Evolutionary conservation across 352 stramenopile genomes (phyloP), one percentile per base, ranked within the genome.

Genomic region (Phytophthora cryptogea): DNA sequence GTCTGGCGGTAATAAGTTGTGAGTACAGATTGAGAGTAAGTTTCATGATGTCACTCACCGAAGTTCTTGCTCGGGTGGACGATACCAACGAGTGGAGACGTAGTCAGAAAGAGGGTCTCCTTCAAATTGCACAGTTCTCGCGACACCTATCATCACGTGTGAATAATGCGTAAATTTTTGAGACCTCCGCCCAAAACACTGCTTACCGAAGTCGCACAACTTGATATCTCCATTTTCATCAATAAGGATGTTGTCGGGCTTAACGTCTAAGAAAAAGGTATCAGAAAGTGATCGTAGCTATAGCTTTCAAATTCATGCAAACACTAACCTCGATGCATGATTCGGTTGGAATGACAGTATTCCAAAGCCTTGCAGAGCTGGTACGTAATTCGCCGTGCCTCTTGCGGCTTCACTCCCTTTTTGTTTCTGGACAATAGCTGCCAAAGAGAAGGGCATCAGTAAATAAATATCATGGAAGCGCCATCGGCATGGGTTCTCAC

Each of bases 211-310:
- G 46, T 92, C 85, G 28, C 85, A 94, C 2, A 94, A 58, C 39
- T 86, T 86, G 40, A 94, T 87, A 31, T 89, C 72, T 4, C 78
- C 74, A 14, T 70, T 63, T 57, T 89, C 72, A 56, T 94, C 83
- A 16, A 94, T 83, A 8, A 92, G 66, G 23, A 94, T 90, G 46
- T 92, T 94, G 46, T 94, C 85, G 0, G 83, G 80, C 51, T 94
- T 94, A 13, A 94, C 78, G 49, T 94, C 85, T 94, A 49, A 32
- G 13, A 8, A 2, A 43, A 43, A 10, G 4, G 33, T 43, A n/a
- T 2, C 11, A 56, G 2, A 17, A 31, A 45, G 37, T 42, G 36
- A 41, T 13, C 36, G n/a, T 27, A 26, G 9, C n/a, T 27, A 41
- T 23, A 8, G n/a, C 7, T 28, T 41, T 5, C 6, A 43, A 6